A percentile compares a stretch with the other conserved stretches of the same genome.
Conservation (phyloP, 129 eudicot species). For the Artemisia annua region DNA sequence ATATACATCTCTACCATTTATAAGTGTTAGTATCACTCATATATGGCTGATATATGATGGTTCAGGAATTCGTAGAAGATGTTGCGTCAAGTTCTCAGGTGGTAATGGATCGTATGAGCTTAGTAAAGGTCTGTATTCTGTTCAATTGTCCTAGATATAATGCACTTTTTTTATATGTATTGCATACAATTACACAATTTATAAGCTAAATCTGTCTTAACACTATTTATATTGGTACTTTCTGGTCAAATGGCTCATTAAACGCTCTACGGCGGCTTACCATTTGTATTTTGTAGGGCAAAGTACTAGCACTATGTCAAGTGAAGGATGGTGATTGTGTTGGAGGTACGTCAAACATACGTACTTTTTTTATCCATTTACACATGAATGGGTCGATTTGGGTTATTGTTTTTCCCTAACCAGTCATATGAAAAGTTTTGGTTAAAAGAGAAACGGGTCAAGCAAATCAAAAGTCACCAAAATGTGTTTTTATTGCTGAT, state of each 20-base stretch:
- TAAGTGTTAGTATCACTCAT: not conserved
- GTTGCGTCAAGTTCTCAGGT: constrained; percentile 68
- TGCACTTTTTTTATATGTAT: not conserved
- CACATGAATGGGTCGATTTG: not conserved
- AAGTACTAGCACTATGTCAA: constrained; percentile 75
- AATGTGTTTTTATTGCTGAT: not conserved
- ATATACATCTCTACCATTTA: not conserved
- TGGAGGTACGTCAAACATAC: constrained; percentile 48
- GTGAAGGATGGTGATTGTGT: constrained; percentile 42
- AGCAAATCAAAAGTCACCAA: not conserved
- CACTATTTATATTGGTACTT: constrained; percentile 4
- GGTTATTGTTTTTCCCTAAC: not conserved
- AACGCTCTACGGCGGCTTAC: not conserved
- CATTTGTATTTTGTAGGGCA: constrained; percentile 55
- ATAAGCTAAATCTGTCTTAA: not conserved
- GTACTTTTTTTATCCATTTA: not conserved
- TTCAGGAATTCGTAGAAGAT: constrained; percentile 82
- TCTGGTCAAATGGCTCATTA: constrained; percentile 16
- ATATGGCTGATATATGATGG: constrained; percentile 22
- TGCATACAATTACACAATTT: not conserved
- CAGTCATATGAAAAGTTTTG: not conserved
- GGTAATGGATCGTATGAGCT: constrained; percentile 49
- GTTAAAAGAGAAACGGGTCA: not conserved
- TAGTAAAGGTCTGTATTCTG: constrained; percentile 46
- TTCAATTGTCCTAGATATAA: constrained; percentile 4